Conservation (phyloP, 768 basidiomycete species). For the Macrolepiota fuliginosa region DNA sequence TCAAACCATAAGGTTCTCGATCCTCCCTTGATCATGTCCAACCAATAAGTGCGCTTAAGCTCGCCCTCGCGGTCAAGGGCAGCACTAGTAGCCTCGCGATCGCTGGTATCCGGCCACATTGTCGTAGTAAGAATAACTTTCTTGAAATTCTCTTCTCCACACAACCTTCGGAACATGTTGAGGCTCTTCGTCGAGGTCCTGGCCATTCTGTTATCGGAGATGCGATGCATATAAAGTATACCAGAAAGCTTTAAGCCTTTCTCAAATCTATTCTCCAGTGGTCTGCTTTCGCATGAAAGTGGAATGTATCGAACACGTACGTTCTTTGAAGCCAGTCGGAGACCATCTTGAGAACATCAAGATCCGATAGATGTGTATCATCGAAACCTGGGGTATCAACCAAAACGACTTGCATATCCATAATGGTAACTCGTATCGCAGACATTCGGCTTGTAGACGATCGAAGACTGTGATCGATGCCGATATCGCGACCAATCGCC, state of each 20-base stretch:
- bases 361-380: neutral
- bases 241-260: slow-evolving; percentile 9
- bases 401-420: neutral
- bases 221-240: slow-evolving; percentile 14
- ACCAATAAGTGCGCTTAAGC: slow-evolving; percentile 12
- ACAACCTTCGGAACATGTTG: slow-evolving; percentile 8
- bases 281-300: too few species aligned
- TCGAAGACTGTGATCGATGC: neutral
- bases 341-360: neutral
- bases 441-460: neutral
- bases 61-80: neutral
- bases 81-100: neutral
- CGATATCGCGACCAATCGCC: neutral
- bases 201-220: slow-evolving; percentile 11
- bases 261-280: too few species aligned
- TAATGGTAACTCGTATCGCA: neutral
- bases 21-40: neutral
- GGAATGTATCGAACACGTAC: neutral
- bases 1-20: neutral
- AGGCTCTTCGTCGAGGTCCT: slow-evolving; percentile 11
- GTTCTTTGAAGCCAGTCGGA: neutral
- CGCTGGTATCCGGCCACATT: slow-evolving; percentile 5
- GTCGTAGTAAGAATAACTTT: slow-evolving; percentile 13
- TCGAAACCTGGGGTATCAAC: slow-evolving; percentile 13
- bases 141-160: slow-evolving; percentile 5